Evolutionary conservation across 495 filamentous ascomycete species (phyloP), one percentile per base, ranked within the genome.

Genomic region (Aspergillus nidulans): DNA sequence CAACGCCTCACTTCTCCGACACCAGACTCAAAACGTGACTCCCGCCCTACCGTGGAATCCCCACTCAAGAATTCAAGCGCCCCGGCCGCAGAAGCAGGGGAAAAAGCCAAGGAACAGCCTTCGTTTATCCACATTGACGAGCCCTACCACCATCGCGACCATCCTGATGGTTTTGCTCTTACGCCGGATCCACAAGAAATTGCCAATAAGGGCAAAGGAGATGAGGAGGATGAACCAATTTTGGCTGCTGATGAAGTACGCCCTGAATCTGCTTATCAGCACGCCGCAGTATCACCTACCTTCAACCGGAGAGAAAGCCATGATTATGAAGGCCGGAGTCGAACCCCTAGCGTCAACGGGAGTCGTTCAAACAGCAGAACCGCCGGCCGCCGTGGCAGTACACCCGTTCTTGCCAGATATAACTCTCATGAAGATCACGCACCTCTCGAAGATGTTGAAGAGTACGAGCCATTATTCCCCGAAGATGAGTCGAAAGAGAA

Each of bases 391-490:
- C 81, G 84, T 53, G 77, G 73, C 21, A 69, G 56, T 24, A 61
- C 68, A 23, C 67, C 74, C 13, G 62, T 65, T 42, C 66, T 84
- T 16, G 67, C 77, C 30, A 73, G 81, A 47, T 80, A 71, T 48
- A 70, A 70, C 24, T 80, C 80, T 20, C 77, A 77, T 30, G 77
- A 80, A 5, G 73, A 86, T 38, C 75, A 77, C 32, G 90, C 88
- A 0, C 89, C 91, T 13, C 74, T 97, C 7, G 90, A 96, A 65
- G 85, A 95, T 62, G 87, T 95, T 0, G 88, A 95, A 52, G 92
- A 96, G 65, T 97, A 96, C 64, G 94, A 97, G 66, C 95, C 94
- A 2, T 69, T 99, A 19, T 97, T 99, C 68, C 87, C 88, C 3
- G 92, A 97, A 25, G 89, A 92, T 20, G 68, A 69, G 13, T 82